A percentile compares a stretch with the other conserved stretches of the same genome.
phyloP scores from a whole-genome alignment of 2,329 filamentous ascomycete species.

The Neodidymelliopsis sp. region DNA sequence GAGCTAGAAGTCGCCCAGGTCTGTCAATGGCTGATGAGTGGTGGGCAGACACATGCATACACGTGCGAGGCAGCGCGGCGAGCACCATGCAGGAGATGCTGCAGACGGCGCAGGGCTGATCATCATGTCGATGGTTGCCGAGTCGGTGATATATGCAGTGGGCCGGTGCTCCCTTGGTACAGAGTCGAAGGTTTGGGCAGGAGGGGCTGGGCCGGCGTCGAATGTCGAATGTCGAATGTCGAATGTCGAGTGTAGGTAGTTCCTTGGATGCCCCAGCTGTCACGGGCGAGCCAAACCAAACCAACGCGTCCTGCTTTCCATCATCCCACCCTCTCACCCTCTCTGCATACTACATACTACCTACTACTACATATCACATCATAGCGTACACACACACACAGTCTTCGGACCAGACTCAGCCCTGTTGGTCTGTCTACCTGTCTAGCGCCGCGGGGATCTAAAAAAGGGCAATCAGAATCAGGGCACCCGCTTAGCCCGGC shows the following conservation, averaged over 20 bases:
- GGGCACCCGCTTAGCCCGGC: conserved; percentile 10
- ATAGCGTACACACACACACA: no score
- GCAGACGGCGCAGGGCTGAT: conserved; percentile 12
- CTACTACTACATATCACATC: no score
- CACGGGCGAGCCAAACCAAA: no score
- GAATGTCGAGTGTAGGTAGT: no score
- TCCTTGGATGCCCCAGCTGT: no score
- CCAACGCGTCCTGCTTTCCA: no score
- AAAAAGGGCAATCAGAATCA: conserved; percentile 7
- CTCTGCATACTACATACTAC: no score
- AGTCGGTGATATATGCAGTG: conserved; percentile 2
- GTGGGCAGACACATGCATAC: neutral
- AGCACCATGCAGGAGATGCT: conserved; percentile 14
- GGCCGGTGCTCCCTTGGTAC: conserved; percentile 5
- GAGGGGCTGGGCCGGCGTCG: conserved; percentile 1
- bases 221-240: no score
- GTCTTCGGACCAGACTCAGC: neutral
- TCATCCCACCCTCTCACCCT: no score
- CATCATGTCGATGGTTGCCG: conserved; percentile 5
- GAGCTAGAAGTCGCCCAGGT: neutral
- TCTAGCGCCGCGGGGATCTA: conserved; percentile 20
- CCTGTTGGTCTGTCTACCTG: conserved; percentile 2
- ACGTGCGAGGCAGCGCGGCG: conserved; percentile 2
- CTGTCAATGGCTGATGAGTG: no score
- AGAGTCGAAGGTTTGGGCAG: neutral